phyloP scores from a whole-genome alignment of 306 rosid species.

The Inga oerstediana region DNA sequence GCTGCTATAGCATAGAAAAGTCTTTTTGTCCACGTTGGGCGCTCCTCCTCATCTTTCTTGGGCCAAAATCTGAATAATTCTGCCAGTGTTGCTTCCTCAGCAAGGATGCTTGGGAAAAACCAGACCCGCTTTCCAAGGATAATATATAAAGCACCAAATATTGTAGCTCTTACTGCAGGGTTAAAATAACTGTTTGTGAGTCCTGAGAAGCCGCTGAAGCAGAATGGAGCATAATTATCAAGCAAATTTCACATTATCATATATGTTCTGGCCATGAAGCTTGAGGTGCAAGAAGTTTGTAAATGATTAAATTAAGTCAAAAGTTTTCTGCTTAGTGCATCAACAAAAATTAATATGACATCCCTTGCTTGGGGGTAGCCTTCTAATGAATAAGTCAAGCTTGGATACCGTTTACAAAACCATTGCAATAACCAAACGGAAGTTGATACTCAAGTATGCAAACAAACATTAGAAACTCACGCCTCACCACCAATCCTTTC shows the following conservation, averaged over 20 bases:
- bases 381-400: neutral
- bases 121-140: slow-evolving; percentile 82
- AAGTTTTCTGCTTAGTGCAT: neutral
- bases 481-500: neutral
- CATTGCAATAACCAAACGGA: neutral
- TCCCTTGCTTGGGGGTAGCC: neutral
- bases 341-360: neutral
- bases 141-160: slow-evolving; percentile 74
- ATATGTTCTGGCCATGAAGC: neutral
- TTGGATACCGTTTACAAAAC: neutral
- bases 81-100: slow-evolving; percentile 92
- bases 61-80: slow-evolving; percentile 97
- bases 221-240: slow-evolving; percentile 20
- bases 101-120: slow-evolving; percentile 97
- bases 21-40: slow-evolving; percentile 92
- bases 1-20: slow-evolving; percentile 82
- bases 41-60: slow-evolving; percentile 94
- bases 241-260: slow-evolving; percentile 12
- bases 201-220: slow-evolving; percentile 20
- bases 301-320: slow-evolving; percentile 1
- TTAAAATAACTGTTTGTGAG: slow-evolving; percentile 29
- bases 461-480: neutral
- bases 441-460: neutral
- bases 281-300: neutral
- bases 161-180: slow-evolving; percentile 78